Percentiles rank a stretch among this genome's conserved stretches.
Evolutionary conservation across 495 filamentous ascomycete species (phyloP).

Genomic region (Penicillium samsonianum): DNA sequence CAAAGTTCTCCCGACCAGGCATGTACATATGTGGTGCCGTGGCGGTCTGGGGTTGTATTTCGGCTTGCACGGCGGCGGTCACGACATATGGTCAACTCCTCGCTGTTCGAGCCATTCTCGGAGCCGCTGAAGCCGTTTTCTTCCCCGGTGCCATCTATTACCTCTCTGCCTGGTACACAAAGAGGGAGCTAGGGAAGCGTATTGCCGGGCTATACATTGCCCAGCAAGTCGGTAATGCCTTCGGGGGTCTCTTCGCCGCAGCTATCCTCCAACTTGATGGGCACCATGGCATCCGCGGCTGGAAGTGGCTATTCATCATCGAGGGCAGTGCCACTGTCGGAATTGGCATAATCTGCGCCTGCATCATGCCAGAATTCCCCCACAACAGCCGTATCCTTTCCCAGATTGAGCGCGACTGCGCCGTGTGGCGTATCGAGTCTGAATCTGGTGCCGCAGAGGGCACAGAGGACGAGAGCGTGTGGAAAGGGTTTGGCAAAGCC

Average conservation of each 20-base stretch:
- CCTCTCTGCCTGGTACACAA: slow-evolving; percentile 59
- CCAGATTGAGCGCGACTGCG: slow-evolving; percentile 25
- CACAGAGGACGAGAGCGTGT: slow-evolving; percentile 21
- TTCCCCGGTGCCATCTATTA: slow-evolving; percentile 60
- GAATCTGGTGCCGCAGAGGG: slow-evolving; percentile 33
- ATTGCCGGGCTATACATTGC: slow-evolving; percentile 60
- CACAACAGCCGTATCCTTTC: slow-evolving; percentile 33
- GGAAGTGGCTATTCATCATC: slow-evolving; percentile 55
- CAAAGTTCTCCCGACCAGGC: slow-evolving; percentile 36
- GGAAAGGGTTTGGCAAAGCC: slow-evolving; percentile 25
- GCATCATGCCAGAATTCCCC: slow-evolving; percentile 42
- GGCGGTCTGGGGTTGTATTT: slow-evolving; percentile 51
- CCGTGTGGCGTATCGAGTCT: slow-evolving; percentile 35
- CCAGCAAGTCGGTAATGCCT: slow-evolving; percentile 56
- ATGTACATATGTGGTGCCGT: slow-evolving; percentile 42
- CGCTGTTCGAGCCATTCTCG: slow-evolving; percentile 39
- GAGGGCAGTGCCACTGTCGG: slow-evolving; percentile 45
- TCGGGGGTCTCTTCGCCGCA: slow-evolving; percentile 57
- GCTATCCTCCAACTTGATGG: slow-evolving; percentile 54
- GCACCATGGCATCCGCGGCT: slow-evolving; percentile 45
- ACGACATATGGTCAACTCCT: slow-evolving; percentile 34
- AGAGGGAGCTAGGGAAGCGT: slow-evolving; percentile 55
- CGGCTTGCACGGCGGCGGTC: slow-evolving; percentile 41
- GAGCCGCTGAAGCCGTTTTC: slow-evolving; percentile 45
- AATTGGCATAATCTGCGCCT: slow-evolving; percentile 41